Evolutionary conservation across 2,329 filamentous ascomycete species (phyloP), one percentile per base, ranked within the genome.

Genomic region (Canariomyces notabilis): DNA sequence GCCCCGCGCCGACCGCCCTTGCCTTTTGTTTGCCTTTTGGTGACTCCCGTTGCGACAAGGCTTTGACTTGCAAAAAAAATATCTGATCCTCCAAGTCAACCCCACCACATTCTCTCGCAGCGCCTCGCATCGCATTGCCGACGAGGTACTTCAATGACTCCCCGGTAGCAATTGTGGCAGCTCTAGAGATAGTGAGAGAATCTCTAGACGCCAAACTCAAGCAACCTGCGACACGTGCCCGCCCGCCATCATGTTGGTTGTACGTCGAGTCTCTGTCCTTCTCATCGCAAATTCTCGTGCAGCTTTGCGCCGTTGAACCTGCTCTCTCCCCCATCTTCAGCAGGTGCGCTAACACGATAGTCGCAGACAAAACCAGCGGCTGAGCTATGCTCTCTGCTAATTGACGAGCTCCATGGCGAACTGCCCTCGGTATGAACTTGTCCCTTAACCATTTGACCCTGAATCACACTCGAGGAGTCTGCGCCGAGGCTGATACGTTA

Each of bases 351-450:
- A 49, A 67, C 56, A 22, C 47, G 18, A 5, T n/a, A 3, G 29
- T 26, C 39, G 19, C 54, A 84, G 80, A 81, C 80, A 51, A 82
- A 89, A 72, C 79, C 86, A 65, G 77, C 86, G 57, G 82, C 85
- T 61, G 88, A 96, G 79, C 87, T 97, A 63, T 95, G 89, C 74
- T 80, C 84, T 72, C 82, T 95, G 64, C 78, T 96, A 53, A 84
- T 97, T 54, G 83, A 89, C 63, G 89, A 96, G 64, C 77, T 87
- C 49, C 91, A 93, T 67, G 93, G 93, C 63, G 87, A 95, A 70
- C 81, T 97, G 49, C 89, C 89, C 52, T 88, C 89, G 64, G 91
- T 96, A 85, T 61, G 85, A 72, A 43, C 23, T 49, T 32, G 11
- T 23, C 42, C 9, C 14, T 7, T 12, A 26, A 29, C 29, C 16